Conservation (phyloP, 1,284 basidiomycete genomes). For the Porodaedalea pini region DNA sequence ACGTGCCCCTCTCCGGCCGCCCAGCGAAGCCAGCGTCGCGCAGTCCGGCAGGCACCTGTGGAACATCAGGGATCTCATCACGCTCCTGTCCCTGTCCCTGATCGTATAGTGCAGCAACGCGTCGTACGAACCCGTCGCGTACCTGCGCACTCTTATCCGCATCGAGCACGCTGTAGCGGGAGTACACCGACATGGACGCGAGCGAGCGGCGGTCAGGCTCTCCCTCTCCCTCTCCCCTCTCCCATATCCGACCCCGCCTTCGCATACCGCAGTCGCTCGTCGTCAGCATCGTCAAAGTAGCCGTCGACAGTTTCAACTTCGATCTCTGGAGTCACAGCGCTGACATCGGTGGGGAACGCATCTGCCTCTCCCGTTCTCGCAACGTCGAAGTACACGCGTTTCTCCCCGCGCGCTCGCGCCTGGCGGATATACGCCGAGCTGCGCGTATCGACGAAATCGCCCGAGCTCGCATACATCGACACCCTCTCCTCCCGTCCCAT, state of each 20-base stretch:
- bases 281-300: constrained; percentile 1
- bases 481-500: neutral
- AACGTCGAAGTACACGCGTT: constrained; percentile 17
- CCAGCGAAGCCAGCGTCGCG: neutral
- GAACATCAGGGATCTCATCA: constrained; percentile 19
- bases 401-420: constrained; percentile 19
- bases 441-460: constrained; percentile 11
- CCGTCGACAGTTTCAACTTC: neutral
- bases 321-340: neutral
- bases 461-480: neutral
- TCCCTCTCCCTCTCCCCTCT: neutral
- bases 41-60: constrained; percentile 9
- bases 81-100: neutral
- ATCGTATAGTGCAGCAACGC: constrained; percentile 14
- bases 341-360: neutral
- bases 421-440: constrained; percentile 17
- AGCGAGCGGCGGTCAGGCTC: constrained; percentile 7
- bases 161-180: constrained; percentile 18
- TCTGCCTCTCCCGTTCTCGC: neutral
- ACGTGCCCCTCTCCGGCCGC: neutral
- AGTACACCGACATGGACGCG: constrained; percentile 11
- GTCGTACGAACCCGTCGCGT: constrained; percentile 16
- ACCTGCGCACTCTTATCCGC: constrained; percentile 15
- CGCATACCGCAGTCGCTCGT: constrained; percentile 4
- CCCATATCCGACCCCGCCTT: neutral